Conservation (phyloP, 441 rosid species). For the Manihot esculenta region DNA sequence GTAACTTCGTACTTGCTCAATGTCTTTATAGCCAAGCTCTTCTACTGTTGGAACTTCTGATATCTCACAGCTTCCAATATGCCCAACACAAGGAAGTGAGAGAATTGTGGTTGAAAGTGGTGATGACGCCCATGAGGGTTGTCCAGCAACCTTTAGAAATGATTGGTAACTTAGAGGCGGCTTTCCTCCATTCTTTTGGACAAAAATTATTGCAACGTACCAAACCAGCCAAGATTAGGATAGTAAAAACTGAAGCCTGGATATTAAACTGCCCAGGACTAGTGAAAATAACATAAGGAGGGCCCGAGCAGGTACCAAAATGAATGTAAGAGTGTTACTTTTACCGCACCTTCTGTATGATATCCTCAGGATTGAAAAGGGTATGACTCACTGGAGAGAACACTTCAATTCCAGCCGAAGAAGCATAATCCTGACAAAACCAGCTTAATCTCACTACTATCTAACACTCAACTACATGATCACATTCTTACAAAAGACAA, state of each 20-base stretch:
- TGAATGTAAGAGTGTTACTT: neutral
- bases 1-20: constrained; percentile 44
- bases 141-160: constrained; percentile 84
- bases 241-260: neutral
- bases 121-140: constrained; percentile 64
- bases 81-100: constrained; percentile 72
- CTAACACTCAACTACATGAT: neutral
- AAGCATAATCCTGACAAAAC: constrained; percentile 53
- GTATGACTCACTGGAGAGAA: constrained; percentile 93
- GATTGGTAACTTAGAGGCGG: constrained; percentile 82
- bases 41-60: constrained; percentile 59
- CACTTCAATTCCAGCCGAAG: constrained; percentile 66
- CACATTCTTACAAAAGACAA: neutral
- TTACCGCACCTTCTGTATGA: constrained; percentile 57
- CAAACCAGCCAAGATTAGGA: constrained; percentile 12
- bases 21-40: constrained; percentile 71
- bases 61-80: constrained; percentile 50
- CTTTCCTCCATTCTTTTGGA: constrained; percentile 73
- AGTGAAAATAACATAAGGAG: neutral
- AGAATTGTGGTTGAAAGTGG: constrained; percentile 48
- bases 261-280: neutral
- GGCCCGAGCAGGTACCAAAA: neutral
- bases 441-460: constrained; percentile 2
- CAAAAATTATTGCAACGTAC: constrained; percentile 7
- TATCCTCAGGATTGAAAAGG: constrained; percentile 71